Percentiles rank a stretch among this genome's conserved stretches.
Evolutionary conservation across 192 early-diverging fungal species (phyloP).

Genomic region (Cetraspora pellucida): DNA sequence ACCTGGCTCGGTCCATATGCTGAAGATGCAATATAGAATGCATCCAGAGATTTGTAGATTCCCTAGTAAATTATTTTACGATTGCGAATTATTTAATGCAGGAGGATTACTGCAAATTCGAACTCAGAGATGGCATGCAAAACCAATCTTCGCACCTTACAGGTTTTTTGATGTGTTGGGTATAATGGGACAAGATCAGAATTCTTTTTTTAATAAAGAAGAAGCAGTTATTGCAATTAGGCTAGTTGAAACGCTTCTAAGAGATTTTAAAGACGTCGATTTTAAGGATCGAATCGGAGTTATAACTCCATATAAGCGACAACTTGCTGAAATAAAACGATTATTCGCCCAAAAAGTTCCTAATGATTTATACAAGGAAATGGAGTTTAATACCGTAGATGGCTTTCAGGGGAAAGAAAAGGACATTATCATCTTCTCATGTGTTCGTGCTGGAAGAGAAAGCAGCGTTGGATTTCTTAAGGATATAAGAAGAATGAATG

Average conservation of each 20-base stretch:
- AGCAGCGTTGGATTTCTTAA: constrained; percentile 71
- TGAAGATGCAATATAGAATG: constrained; percentile 98
- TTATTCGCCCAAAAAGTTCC: constrained; percentile 71
- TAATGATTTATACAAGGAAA: constrained; percentile 56
- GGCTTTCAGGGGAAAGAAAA: constrained; percentile 99
- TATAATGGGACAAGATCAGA: constrained; percentile 59
- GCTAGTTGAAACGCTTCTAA: constrained; percentile 67
- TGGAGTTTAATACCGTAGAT: constrained; percentile 96
- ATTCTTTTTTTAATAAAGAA: constrained; percentile 77
- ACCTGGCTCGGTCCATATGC: constrained; percentile 68
- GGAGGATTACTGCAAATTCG: constrained; percentile 65
- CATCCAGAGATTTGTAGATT: constrained; percentile 87
- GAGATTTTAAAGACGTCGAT: constrained; percentile 54
- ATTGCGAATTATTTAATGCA: constrained; percentile 72
- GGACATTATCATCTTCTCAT: constrained; percentile 95
- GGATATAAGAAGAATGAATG: constrained; percentile 94
- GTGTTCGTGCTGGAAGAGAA: constrained; percentile 80
- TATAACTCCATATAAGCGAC: constrained; percentile 93
- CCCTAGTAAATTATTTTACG: constrained; percentile 81
- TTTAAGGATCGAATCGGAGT: constrained; percentile 79
- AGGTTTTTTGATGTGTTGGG: constrained; percentile 72
- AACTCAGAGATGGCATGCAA: constrained; percentile 73
- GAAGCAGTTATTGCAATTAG: constrained; percentile 77
- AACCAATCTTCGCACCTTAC: constrained; percentile 70
- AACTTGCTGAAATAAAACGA: constrained; percentile 70